Percentiles rank a stretch among this genome's conserved stretches.
Evolutionary conservation across 352 stramenopile genomes (phyloP).

Genomic region (Pythium chondricola): DNA sequence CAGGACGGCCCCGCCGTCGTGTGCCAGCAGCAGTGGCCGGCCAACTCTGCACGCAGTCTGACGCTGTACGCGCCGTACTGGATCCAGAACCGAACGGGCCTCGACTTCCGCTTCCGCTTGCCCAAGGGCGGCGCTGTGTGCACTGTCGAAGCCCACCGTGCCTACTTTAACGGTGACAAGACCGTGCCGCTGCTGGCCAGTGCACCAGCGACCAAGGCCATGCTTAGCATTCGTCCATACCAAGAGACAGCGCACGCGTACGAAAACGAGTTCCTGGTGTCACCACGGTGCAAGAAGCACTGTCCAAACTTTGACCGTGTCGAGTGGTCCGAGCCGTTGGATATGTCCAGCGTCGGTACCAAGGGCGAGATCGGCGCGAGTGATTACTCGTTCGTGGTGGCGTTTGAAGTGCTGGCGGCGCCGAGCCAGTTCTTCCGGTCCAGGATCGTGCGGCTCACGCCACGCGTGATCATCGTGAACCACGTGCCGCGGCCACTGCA

Average conservation of each 20-base stretch:
- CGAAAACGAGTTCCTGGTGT: conserved; percentile 44
- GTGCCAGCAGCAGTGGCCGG: conserved; percentile 63
- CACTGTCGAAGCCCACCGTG: conserved; percentile 58
- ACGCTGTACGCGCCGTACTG: conserved; percentile 73
- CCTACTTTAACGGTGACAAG: conserved; percentile 57
- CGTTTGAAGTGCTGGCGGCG: conserved; percentile 73
- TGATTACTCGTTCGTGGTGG: conserved; percentile 66
- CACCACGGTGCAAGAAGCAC: conserved; percentile 58
- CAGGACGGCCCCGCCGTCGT: conserved; percentile 49
- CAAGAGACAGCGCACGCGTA: conserved; percentile 56
- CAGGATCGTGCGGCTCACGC: conserved; percentile 77
- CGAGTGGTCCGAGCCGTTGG: conserved; percentile 60
- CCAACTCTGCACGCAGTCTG: conserved; percentile 48
- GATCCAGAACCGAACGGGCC: conserved; percentile 80
- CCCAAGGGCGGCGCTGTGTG: conserved; percentile 43
- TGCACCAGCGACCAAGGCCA: conserved; percentile 55
- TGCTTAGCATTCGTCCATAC: conserved; percentile 57
- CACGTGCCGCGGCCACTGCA: conserved; percentile 54
- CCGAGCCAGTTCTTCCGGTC: conserved; percentile 77
- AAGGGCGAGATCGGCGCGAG: conserved; percentile 54
- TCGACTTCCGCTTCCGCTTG: conserved; percentile 68
- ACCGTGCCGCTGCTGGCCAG: conserved; percentile 61
- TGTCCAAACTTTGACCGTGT: conserved; percentile 65
- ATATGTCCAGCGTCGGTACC: conserved; percentile 74
- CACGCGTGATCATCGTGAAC: conserved; percentile 71